These are phyloP conservation scores for Phytophthora sansomeana DNA, from an alignment of 352 stramenopile genomes.

Conservation along the genomic window DNA sequence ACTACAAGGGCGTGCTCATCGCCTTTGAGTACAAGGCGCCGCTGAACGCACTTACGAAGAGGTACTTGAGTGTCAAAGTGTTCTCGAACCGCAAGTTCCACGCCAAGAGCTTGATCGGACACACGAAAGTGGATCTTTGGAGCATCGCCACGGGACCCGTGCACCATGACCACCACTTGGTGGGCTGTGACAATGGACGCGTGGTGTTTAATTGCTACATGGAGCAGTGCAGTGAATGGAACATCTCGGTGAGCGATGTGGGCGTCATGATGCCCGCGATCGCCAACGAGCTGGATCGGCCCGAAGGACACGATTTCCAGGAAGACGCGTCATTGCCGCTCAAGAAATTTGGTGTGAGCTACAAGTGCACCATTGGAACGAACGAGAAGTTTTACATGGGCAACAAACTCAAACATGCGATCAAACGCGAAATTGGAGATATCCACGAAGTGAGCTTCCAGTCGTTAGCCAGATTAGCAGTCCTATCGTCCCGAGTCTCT, in stretches of 20 bases:
- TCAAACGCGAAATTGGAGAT: conserved; percentile 78
- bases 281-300: conserved; percentile 87
- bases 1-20: conserved; percentile 89
- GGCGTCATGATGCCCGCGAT: conserved; percentile 91
- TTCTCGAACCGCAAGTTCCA: conserved; percentile 86
- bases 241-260: conserved; percentile 89
- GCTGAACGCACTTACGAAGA: conserved; percentile 66
- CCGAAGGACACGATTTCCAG: conserved; percentile 91
- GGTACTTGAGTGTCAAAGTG: conserved; percentile 77
- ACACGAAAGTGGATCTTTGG: conserved; percentile 81
- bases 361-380: conserved; percentile 91
- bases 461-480: conserved; percentile 80
- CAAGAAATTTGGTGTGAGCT: conserved; percentile 91
- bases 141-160: conserved; percentile 86
- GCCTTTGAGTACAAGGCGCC: conserved; percentile 86
- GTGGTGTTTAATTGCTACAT: conserved; percentile 94
- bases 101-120: conserved; percentile 80
- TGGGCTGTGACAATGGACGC: conserved; percentile 86
- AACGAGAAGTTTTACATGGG: conserved; percentile 90
- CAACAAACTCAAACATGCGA: conserved; percentile 83
- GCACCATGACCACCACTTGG: conserved; percentile 89
- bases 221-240: conserved; percentile 92
- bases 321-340: conserved; percentile 88
- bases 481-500: conserved; percentile 84
- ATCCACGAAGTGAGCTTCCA: conserved; percentile 91